These are phyloP conservation scores for Gossypium gossypioides DNA, from an alignment of 441 rosid genomes.

Conservation along the genomic window DNA sequence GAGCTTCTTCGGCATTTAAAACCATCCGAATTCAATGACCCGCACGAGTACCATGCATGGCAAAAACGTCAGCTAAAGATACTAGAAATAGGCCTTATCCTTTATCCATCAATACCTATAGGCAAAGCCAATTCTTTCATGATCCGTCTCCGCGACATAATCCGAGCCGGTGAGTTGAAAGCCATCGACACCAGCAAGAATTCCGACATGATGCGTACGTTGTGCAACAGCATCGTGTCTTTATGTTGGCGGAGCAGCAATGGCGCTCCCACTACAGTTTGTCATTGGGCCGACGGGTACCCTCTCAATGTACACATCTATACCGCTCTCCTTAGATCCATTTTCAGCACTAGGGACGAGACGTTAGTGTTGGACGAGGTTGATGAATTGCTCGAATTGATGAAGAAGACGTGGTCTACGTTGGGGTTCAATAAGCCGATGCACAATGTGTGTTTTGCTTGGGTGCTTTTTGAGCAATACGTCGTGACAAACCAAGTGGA, in stretches of 20 bases:
- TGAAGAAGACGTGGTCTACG: constrained; percentile 88
- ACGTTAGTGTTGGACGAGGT: constrained; percentile 80
- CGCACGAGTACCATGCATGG: constrained; percentile 69
- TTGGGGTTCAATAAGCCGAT: constrained; percentile 60
- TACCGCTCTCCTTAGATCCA: constrained; percentile 49
- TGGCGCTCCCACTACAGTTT: constrained; percentile 54
- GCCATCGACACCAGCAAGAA: constrained; percentile 57
- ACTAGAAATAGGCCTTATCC: constrained; percentile 67
- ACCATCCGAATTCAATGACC: constrained; percentile 64
- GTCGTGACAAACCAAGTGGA: constrained; percentile 55
- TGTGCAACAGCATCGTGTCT: constrained; percentile 65
- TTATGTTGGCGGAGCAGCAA: constrained; percentile 64
- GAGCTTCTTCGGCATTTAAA: constrained; percentile 84
- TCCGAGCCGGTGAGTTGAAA: constrained; percentile 39
- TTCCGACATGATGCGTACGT: constrained; percentile 64
- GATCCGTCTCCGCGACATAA: constrained; percentile 50
- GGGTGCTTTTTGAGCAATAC: constrained; percentile 82
- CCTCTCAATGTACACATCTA: constrained; percentile 84
- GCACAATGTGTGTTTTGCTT: constrained; percentile 70
- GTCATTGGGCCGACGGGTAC: constrained; percentile 93
- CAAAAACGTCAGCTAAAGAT: constrained; percentile 73
- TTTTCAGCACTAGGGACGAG: constrained; percentile 69
- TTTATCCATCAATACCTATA: constrained; percentile 58
- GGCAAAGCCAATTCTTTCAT: constrained; percentile 55
- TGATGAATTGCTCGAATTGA: constrained; percentile 75